A percentile compares a stretch with the other conserved stretches of the same genome.
phyloP scores from a whole-genome alignment of 1,139 yeast genomes.

The Candida sp. region DNA sequence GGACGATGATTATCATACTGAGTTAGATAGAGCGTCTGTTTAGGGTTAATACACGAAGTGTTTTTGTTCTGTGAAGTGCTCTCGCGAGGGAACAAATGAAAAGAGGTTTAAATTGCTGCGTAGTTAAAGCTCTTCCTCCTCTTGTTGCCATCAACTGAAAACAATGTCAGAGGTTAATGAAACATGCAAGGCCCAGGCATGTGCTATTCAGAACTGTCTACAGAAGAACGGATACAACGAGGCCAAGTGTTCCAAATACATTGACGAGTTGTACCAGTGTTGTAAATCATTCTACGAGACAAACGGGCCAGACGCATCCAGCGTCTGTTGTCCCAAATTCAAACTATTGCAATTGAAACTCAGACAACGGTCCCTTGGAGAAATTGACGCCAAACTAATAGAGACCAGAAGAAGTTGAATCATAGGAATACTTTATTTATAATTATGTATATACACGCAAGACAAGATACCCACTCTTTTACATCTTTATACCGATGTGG shows the following conservation, averaged over 20 bases:
- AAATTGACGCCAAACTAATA: slow-evolving; percentile 55
- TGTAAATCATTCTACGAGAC: slow-evolving; percentile 58
- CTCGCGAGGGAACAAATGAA: background rate
- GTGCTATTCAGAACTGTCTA: slow-evolving; percentile 72
- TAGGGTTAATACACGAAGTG: background rate
- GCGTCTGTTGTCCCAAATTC: slow-evolving; percentile 72
- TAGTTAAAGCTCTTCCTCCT: background rate
- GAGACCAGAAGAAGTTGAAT: slow-evolving; percentile 13
- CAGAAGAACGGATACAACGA: slow-evolving; percentile 59
- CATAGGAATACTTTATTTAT: background rate
- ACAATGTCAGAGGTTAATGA: slow-evolving; percentile 23
- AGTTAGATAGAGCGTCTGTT: slow-evolving; percentile 30
- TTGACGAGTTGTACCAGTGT: slow-evolving; percentile 64
- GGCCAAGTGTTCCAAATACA: slow-evolving; percentile 59
- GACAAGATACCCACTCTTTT: slow-evolving; percentile 4
- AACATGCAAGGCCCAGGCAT: slow-evolving; percentile 70
- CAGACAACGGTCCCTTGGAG: slow-evolving; percentile 56
- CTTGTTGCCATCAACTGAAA: background rate
- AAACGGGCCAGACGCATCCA: slow-evolving; percentile 55
- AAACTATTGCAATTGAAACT: slow-evolving; percentile 58
- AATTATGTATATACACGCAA: background rate
- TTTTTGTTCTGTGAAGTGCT: no score
- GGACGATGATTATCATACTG: slow-evolving; percentile 52
- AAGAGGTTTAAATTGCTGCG: background rate
- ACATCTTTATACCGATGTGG: slow-evolving; percentile 91